Base-by-base conservation (phyloP, 2,329 filamentous ascomycete genomes). In the Fusarium lateritium region DNA sequence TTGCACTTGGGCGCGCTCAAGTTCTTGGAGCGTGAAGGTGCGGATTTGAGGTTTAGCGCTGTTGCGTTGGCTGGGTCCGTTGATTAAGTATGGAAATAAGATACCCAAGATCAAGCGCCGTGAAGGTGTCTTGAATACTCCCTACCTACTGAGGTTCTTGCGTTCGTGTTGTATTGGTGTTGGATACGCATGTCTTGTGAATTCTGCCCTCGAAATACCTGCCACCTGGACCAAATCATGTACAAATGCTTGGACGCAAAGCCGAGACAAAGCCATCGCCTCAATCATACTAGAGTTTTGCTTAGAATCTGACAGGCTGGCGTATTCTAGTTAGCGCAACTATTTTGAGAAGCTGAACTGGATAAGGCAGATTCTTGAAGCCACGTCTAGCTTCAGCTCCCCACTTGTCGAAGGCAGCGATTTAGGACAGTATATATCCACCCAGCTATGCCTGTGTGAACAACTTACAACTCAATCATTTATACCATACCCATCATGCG, bases 1-100 rank as follows among this genome's bases (percentile, higher is more conserved):
- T 80, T 98, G 74, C 84, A 89, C 33, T 79, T 94, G 74, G 94
- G 94, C 2, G 83, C 83, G 42, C 74, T 87, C 40, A 85, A 83
- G 78, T 89, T 89, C 69, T 73, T 89, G 52, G 84, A 86, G 78
- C 79, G 85, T 19, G 86, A 85, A 62, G 85, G 84, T 5, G 85
- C 75, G 9, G 87, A 89, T 71, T 76, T 88, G 80, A 80, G 87
- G 59, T 89, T 89, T 72, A 88, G 86, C 62, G 87, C 85, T 56
- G 85, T 89, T 36, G 86, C 86, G 54, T 70, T 89, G 62, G 86
- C 86, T 9, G 83, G 83, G 7, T 79, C 83, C 42, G 56, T 86
- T 62, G 85, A 87, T 64, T 88, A 76, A 53, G 49, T 1, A 49
- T 24, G 39, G 22, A 45, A 28, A 42, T 33, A 40, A 59, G 67